Conservation (phyloP, 2,329 filamentous ascomycete species). For the Aspergillus sp. region DNA sequence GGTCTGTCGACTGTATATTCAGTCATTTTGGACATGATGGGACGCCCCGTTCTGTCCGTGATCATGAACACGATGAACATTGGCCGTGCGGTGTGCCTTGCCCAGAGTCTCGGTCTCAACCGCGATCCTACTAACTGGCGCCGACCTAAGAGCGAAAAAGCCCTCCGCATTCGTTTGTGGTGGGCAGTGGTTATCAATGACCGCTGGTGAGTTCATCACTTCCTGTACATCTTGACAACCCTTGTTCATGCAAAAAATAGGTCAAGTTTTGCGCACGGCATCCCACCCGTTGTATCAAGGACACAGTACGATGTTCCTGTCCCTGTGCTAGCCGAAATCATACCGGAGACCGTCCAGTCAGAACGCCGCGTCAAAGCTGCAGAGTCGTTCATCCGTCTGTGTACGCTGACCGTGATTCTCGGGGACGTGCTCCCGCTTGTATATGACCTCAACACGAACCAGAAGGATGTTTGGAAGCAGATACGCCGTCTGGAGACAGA, state of each 20-base stretch:
- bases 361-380: constrained; percentile 11
- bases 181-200: constrained; percentile 55
- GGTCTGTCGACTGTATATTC: constrained; percentile 52
- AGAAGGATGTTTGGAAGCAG: constrained; percentile 16
- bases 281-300: constrained; percentile 46
- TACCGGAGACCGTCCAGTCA: constrained; percentile 7
- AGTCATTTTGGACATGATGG: constrained; percentile 51
- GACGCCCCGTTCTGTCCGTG: constrained; percentile 51
- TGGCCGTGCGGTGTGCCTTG: constrained; percentile 50
- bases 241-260: constrained; percentile 23
- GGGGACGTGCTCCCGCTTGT: constrained; percentile 26
- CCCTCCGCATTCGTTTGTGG: constrained; percentile 52
- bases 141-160: constrained; percentile 48
- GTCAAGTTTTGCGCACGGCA: constrained; percentile 52
- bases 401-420: constrained; percentile 42
- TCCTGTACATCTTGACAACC: neutral
- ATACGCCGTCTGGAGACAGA: constrained; percentile 33
- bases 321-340: constrained; percentile 23
- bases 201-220: constrained; percentile 37
- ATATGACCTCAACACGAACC: constrained; percentile 29
- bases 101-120: constrained; percentile 55
- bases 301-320: constrained; percentile 47
- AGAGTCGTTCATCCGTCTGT: constrained; percentile 23
- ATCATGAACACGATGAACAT: constrained; percentile 51
- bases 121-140: constrained; percentile 51